Percentiles rank a stretch among this genome's conserved stretches.
phyloP scores from a whole-genome alignment of 148 eudicot species.

The Selenicereus undatus region DNA sequence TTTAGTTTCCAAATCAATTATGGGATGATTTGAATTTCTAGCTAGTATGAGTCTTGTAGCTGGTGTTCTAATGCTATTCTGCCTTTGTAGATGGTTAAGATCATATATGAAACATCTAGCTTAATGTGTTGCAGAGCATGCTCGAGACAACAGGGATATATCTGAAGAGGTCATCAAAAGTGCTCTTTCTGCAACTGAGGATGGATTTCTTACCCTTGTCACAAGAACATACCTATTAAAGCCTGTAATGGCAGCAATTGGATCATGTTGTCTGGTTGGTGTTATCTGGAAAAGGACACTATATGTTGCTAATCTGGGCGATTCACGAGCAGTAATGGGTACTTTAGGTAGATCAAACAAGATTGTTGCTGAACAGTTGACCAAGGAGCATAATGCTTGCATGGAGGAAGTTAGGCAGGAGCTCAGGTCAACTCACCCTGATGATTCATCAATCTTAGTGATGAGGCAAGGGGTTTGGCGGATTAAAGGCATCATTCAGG shows the following conservation, averaged over 20 bases:
- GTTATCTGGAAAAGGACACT: conserved; percentile 49
- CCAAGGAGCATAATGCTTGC: conserved; percentile 65
- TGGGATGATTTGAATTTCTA: too few relatives aligned
- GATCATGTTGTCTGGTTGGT: conserved; percentile 87
- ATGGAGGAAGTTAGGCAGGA: conserved; percentile 50
- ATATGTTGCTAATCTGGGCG: conserved; percentile 73
- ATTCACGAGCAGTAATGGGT: conserved; percentile 77
- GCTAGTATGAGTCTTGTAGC: too few relatives aligned
- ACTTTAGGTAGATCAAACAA: conserved; percentile 26
- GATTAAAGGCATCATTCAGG: conserved; percentile 85
- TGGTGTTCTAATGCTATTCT: too few relatives aligned
- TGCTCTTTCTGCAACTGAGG: conserved; percentile 60
- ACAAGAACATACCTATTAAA: conserved; percentile 29
- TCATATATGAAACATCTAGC: neutral
- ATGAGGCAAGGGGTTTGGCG: conserved; percentile 65
- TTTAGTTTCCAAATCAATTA: too few relatives aligned
- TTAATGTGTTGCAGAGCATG: conserved; percentile 32
- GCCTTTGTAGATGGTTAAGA: neutral
- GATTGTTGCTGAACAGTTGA: conserved; percentile 59
- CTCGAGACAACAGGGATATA: conserved; percentile 37
- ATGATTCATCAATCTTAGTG: conserved; percentile 57
- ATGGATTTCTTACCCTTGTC: conserved; percentile 56
- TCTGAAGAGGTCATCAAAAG: conserved; percentile 42
- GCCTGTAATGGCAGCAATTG: conserved; percentile 59
- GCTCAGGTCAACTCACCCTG: conserved; percentile 44